Evolutionary conservation across 2,329 filamentous ascomycete genomes (phyloP), one percentile per base, ranked within the genome.

Genomic region (Alternaria gaisen): DNA sequence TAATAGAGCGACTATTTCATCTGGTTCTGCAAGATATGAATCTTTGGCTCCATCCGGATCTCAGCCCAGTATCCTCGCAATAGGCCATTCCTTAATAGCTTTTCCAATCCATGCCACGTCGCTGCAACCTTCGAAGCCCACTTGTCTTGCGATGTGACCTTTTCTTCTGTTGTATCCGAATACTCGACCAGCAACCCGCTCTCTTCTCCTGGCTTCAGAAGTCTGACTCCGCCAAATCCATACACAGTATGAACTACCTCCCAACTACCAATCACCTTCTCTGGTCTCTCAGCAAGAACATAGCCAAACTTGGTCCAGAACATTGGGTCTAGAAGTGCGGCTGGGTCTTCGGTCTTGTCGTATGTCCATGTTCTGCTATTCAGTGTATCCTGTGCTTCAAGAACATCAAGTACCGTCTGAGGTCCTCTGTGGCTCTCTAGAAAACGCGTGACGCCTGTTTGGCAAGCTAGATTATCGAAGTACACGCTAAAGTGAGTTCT

Each of bases 301-400:
- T 87, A 89, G 65, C 89, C 85, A 60, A 89, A 87, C 6, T 79
- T 74, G 1, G 80, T 73, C 87, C 87, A 90, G 71, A 89, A 90
- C 3, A 70, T 60, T 0, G 82, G 80, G 20, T 84, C 79, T 1
- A 83, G 77, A 34, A 87, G 81, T 3, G 70, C 65, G 3, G 75
- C 66, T 28, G 83, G 78, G 47, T 86, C 80, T 67, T 86, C 86
- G 0, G 86, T 87, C 70, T 89, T 90, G 71, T 89, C 87, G 71
- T 89, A 89, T 1, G 77, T 68, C 86, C 86, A 89, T 5, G 67
- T 70, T 30, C 67, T 65, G 46, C 67, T 70, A 5, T 62, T 53
- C 4, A 65, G 26, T 10, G 65, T 53, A 8, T 67, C 48, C 42
- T 73, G 69, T 55, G 54, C 53, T 30, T 71, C 70, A 4, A 75